These are phyloP conservation scores for Colletotrichum ledebouriae DNA, from an alignment of 2,329 filamentous ascomycete genomes.

Conservation along the genomic window DNA sequence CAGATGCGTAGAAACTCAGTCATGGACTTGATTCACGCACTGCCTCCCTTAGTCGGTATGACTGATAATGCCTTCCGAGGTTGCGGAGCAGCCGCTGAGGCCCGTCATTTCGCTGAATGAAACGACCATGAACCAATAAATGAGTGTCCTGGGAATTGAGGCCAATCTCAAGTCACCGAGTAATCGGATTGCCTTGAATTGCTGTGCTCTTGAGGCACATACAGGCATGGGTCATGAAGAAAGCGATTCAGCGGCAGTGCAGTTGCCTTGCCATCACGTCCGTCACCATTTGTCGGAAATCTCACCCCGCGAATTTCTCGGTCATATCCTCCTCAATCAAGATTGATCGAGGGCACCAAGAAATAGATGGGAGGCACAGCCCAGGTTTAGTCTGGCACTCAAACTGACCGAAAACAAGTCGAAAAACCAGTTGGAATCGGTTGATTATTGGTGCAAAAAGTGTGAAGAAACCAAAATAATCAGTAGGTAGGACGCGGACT, in stretches of 20 bases:
- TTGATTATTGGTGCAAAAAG: conserved; percentile 74
- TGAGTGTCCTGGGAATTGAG: not conserved
- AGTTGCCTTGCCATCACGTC: not conserved
- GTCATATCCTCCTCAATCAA: conserved; percentile 24
- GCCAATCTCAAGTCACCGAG: conserved; percentile 1
- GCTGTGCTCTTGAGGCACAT: not conserved
- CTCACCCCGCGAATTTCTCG: conserved; percentile 35
- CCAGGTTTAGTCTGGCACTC: conserved; percentile 65
- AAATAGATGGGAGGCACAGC: conserved; percentile 46
- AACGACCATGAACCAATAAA: not conserved
- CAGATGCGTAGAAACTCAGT: not conserved
- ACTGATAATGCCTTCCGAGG: too few relatives aligned
- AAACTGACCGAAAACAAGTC: conserved; percentile 72
- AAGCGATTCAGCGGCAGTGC: conserved; percentile 7
- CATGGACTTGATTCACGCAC: not conserved
- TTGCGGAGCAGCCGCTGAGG: not conserved
- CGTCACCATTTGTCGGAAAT: conserved; percentile 31
- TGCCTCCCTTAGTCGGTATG: too few relatives aligned
- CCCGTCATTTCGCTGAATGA: not conserved
- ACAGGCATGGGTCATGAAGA: not conserved
- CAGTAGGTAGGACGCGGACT: conserved; percentile 23
- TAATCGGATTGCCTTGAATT: not conserved
- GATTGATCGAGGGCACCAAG: conserved; percentile 43
- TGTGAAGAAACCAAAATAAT: conserved; percentile 51
- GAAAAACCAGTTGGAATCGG: conserved; percentile 60